Base-by-base conservation (phyloP, 164 flowering plant species). In the Dillenia suffruticosa region DNA sequence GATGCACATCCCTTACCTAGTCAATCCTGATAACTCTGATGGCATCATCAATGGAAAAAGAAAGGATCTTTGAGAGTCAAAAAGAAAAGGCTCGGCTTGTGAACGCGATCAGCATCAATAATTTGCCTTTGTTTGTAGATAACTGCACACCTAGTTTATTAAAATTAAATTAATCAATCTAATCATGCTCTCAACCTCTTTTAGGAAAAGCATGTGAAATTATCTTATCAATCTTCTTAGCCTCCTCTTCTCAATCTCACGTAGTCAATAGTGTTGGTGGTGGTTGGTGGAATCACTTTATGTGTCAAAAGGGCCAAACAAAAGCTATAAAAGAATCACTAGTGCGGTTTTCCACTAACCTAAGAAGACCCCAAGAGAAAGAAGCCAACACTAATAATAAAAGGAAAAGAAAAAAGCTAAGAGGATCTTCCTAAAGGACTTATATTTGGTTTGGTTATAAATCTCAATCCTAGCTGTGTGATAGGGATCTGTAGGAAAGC, bases 221-320 rank as follows among this genome's bases (percentile, higher is more conserved):
- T 14, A 55, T 17, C 57, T 62, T 51, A 32, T 32, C 40, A 46
- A 63, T 14, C 10, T 15, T n/a, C 17, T 51, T 51, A 15, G 54
- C 22, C 49, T 48, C 70, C 26, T 46, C 7, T 9, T 54, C 46
- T 57, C 26, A 47, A 15, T 66, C 44, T 51, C 52, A 51, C 40
- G 9, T 43, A 10, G 19, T 12, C 40, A 32, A 32, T 5, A 32
- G 40, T 32, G 40, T 32, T 32, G 40, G 40, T 32, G 40, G 64
- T 45, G 64, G 70, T 68, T 61, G 66, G 72, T 67, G 77, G 81
- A 74, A 77, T 74, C 68, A 74, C 80, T 76, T 76, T 76, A 54
- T 47, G 68, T 47, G 57, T 67, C 58, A 64, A 73, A 75, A 63
- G 67, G 32, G 68, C 79, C 82, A 79, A 75, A 67, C 67, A 68